Percentiles rank a stretch among this genome's conserved stretches.
Conservation (phyloP, 75 land plant species). For the Azolla pinnata region DNA sequence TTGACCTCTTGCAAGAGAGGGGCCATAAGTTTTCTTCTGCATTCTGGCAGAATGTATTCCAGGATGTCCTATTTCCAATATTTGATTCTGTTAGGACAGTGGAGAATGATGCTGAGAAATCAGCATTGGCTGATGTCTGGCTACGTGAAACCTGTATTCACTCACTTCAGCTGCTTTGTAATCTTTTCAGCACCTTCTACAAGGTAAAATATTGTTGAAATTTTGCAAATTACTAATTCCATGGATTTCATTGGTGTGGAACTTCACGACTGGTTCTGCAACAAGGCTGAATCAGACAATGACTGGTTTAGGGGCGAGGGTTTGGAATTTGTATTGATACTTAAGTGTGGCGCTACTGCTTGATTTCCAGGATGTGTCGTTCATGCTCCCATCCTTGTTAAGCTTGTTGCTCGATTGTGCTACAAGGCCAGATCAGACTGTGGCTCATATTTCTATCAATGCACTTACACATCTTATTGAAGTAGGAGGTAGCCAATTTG, state of each 20-base stretch:
- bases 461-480: constrained; percentile 89
- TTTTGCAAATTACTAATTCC: not conserved
- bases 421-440: constrained; percentile 76
- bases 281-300: no score
- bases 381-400: constrained; percentile 77
- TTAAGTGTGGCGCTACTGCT: no score
- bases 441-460: constrained; percentile 78
- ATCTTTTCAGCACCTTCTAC: constrained; percentile 82
- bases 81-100: constrained; percentile 83
- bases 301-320: no score
- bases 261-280: no score
- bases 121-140: constrained; percentile 58
- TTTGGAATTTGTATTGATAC: no score
- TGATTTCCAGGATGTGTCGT: constrained; percentile 60
- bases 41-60: constrained; percentile 93
- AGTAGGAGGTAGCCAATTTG: constrained; percentile 93
- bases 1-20: constrained; percentile 90
- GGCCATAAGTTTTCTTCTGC: constrained; percentile 73
- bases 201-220: no score
- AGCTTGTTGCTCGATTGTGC: constrained; percentile 88
- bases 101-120: constrained; percentile 42
- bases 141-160: constrained; percentile 79
- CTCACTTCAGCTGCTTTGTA: constrained; percentile 90
- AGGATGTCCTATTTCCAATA: constrained; percentile 85
- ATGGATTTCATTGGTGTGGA: no score